Evolutionary conservation across 345 rosid genomes (phyloP).

Genomic region (Balakata baccata): DNA sequence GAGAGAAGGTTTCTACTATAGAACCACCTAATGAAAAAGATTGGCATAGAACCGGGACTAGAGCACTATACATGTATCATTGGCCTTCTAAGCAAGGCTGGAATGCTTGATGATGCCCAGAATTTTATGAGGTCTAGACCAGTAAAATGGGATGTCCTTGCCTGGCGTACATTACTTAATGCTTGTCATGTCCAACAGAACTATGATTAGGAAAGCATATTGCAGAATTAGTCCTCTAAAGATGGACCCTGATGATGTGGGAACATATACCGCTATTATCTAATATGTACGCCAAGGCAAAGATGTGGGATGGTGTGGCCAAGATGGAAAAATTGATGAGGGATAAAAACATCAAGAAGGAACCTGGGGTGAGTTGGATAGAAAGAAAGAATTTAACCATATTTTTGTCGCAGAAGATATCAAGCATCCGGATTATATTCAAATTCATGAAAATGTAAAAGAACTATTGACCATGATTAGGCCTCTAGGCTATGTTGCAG

Average conservation of each 20-base stretch:
- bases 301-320: conserved; percentile 68
- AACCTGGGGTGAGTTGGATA: conserved; percentile 90
- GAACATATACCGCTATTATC: conserved; percentile 55
- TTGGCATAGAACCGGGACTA: conserved; percentile 55
- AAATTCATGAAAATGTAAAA: conserved; percentile 54
- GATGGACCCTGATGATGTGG: conserved; percentile 65
- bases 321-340: conserved; percentile 62
- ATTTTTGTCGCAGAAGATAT: conserved; percentile 63
- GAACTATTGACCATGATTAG: conserved; percentile 58
- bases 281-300: conserved; percentile 63
- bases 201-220: conserved; percentile 53
- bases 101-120: conserved; percentile 57
- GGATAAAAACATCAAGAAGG: conserved; percentile 60
- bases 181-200: conserved; percentile 64
- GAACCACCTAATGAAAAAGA: conserved; percentile 51
- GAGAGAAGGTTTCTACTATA: conserved; percentile 58
- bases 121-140: conserved; percentile 61
- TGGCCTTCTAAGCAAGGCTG: conserved; percentile 71
- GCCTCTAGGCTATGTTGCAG: conserved; percentile 64
- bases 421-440: conserved; percentile 56
- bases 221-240: conserved; percentile 44
- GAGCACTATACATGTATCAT: conserved; percentile 78
- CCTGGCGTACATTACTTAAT: conserved; percentile 69
- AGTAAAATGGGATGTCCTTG: conserved; percentile 70
- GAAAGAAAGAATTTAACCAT: conserved; percentile 50